Evolutionary conservation across 2,329 filamentous ascomycete species (phyloP), one percentile per base, ranked within the genome.

Genomic region (Fusarium illudens): DNA sequence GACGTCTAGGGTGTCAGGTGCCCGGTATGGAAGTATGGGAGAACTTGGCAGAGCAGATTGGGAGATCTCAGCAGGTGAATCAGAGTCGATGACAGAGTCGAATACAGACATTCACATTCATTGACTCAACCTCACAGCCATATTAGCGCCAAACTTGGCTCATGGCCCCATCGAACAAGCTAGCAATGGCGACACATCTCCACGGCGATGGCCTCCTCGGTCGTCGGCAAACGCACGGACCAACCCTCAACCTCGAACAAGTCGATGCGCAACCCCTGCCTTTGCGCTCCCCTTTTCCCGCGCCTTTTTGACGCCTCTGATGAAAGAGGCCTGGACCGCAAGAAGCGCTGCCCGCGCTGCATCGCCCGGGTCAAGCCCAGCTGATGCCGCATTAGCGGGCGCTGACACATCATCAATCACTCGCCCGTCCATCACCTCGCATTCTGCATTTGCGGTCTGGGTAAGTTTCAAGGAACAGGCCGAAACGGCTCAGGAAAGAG

Each of bases 391-490:
- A 48, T 56, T 51, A 36, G 49, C 50, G 39, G 32, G 52, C 57
- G 46, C 62, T 34, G 50, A 67, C 58, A 30, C 53, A 54, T 61
- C 60, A 69, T 63, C 39, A 46, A 48, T 25, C 29, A 46, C 42
- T 5, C 4, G n/a, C 39, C 25, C n/a, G 6, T 36, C 17, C 22
- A 57, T 12, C 25, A 30, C 32, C 25, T 8, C 30, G 50, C 39
- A 49, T 52, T 25, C 39, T 34, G 52, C 32, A 37, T 58, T 29
- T 46, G 13, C n/a, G 44, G 17, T 37, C 33, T 62, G 46, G 65
- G 49, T 61, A 63, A 30, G 65, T 69, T 62, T 59, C 65, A 55
- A 64, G 39, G 46, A 34, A 46, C 52, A 34, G 48, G 62, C 57
- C 50, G 53, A 59, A 44, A 27, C 50, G 9, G 22, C 7, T 53